Base-by-base conservation (phyloP, 108 stramenopile species). In the Chaetoceros muelleri region DNA sequence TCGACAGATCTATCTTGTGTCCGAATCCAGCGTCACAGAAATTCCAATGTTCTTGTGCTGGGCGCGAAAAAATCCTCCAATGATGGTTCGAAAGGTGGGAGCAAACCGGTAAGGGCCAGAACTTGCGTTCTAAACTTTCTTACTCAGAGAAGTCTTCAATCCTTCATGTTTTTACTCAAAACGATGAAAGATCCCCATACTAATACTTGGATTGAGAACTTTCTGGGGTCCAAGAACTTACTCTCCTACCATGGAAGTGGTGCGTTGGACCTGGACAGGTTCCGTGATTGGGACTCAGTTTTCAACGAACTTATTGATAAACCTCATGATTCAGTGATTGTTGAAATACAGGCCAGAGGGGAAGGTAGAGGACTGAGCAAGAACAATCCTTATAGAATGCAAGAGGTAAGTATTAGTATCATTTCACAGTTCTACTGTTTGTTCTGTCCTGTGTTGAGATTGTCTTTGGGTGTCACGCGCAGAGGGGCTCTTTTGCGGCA, bases 91-190 rank as follows among this genome's bases (percentile, higher is more conserved):
- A n/a, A n/a, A n/a, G n/a, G n/a, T n/a, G n/a, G n/a, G n/a, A n/a
- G n/a, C n/a, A n/a, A n/a, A n/a, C n/a, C n/a, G n/a, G n/a, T n/a
- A n/a, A n/a, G n/a, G n/a, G n/a, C n/a, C n/a, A 44, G 74, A 44
- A 68, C 61, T 27, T 55, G 67, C 30, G 55, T 75, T 24, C 57
- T 60, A 44, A 75, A 74, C 53, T 68, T 91, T 27, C 61, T 91
- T 48, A 91, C 85, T 2, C 89, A 91, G 62, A 58, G 83, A 30
- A 64, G 82, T 34, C 67, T 91, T 34, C 89, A 91, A 66, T 80
- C 79, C 61, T 91, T 91, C 65, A 73, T 86, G 31, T 85, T 61
- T 53, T 52, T 91, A 2, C 54, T 84, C 49, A 72, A 70, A 29
- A 62, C 70, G 44, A 77, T 72, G 53, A 72, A 81, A 8, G 87